phyloP scores from a whole-genome alignment of 2,329 filamentous ascomycete genomes.

The Ophiocordyceps camponoti-leonardi region DNA sequence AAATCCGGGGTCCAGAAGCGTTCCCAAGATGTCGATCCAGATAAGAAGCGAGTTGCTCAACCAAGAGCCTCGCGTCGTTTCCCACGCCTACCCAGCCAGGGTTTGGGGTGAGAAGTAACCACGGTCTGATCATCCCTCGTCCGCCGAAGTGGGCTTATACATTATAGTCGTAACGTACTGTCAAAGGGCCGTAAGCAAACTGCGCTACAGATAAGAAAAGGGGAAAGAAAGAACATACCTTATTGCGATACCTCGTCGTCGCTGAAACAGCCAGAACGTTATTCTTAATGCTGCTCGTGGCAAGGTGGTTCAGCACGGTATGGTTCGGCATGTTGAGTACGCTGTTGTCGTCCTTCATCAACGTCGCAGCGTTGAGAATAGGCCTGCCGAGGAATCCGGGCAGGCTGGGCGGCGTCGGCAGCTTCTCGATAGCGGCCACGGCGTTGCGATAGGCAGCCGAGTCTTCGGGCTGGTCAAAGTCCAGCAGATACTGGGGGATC shows the following conservation, averaged over 20 bases:
- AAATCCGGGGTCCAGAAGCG: not conserved
- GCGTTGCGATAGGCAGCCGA: conserved; percentile 58
- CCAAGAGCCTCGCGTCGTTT: no score
- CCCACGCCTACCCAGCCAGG: not conserved
- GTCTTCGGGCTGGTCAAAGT: conserved; percentile 75
- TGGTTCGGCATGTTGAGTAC: conserved; percentile 95
- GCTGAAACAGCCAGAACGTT: conserved; percentile 88
- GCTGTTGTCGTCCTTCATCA: conserved; percentile 96
- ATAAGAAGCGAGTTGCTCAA: no score
- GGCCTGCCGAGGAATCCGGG: conserved; percentile 88
- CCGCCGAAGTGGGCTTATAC: conserved; percentile 71
- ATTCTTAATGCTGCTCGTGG: conserved; percentile 95
- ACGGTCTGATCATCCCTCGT: conserved; percentile 18
- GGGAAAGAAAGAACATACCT: conserved; percentile 34
- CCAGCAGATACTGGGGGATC: conserved; percentile 71
- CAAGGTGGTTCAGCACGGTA: conserved; percentile 88
- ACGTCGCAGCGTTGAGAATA: conserved; percentile 77
- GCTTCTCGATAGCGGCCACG: conserved; percentile 54
- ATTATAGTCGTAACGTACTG: conserved; percentile 96
- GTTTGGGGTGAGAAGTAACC: no score
- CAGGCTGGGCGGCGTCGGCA: conserved; percentile 69
- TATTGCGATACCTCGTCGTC: conserved; percentile 93
- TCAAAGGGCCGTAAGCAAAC: not conserved
- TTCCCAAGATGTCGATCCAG: not conserved
- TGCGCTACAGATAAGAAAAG: not conserved